phyloP scores from a whole-genome alignment of 805 yeast genomes.

The Saturnispora mendoncae region DNA sequence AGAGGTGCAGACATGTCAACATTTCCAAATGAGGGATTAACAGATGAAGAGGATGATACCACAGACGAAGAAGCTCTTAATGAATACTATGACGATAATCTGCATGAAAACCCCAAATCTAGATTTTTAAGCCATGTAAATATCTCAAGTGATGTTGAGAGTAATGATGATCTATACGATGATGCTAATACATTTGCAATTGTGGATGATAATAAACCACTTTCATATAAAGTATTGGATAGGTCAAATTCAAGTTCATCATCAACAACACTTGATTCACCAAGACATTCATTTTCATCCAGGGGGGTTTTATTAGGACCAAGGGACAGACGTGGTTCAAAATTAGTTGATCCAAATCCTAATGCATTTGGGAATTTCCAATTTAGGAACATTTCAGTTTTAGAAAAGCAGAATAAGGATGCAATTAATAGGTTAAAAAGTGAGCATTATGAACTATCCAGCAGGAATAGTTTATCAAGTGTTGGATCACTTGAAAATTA shows the following conservation, averaged over 20 bases:
- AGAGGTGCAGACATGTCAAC: slow-evolving; percentile 76
- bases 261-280: slow-evolving; percentile 24
- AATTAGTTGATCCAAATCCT: slow-evolving; percentile 50
- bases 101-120: slow-evolving; percentile 5
- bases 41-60: slow-evolving; percentile 2
- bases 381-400: slow-evolving; percentile 78
- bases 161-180: not conserved
- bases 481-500: slow-evolving; percentile 38
- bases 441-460: slow-evolving; percentile 59
- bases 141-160: slow-evolving; percentile 7
- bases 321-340: slow-evolving; percentile 65
- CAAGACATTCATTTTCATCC: slow-evolving; percentile 23
- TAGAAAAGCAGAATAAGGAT: slow-evolving; percentile 91
- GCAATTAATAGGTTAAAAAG: slow-evolving; percentile 77
- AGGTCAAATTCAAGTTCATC: slow-evolving; percentile 15
- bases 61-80: slow-evolving; percentile 3
- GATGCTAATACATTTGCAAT: slow-evolving; percentile 2
- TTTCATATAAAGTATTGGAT: not conserved
- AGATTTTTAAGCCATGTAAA: not conserved
- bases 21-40: slow-evolving; percentile 34
- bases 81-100: slow-evolving; percentile 25
- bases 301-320: slow-evolving; percentile 31
- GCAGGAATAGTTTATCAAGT: slow-evolving; percentile 28
- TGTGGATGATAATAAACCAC: slow-evolving; percentile 1
- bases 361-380: slow-evolving; percentile 88